phyloP scores from a whole-genome alignment of 2,329 filamentous ascomycete species.

The Chaetomium olivaceum region DNA sequence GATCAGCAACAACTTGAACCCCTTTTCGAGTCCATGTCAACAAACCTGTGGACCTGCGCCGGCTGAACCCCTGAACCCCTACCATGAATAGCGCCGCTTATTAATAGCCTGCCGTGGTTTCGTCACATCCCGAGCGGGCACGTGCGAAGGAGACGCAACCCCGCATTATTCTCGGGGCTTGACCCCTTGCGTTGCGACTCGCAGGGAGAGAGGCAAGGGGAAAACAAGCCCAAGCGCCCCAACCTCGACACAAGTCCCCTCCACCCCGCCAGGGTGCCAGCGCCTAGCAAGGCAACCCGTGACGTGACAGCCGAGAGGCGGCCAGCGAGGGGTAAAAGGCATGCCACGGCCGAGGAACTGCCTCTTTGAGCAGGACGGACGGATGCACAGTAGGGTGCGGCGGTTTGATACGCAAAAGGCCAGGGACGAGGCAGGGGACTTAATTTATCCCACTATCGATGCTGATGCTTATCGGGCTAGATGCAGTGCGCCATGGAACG shows the following conservation, averaged over 20 bases:
- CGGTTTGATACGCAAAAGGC: not conserved
- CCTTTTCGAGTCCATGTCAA: not conserved
- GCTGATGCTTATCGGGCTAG: not conserved
- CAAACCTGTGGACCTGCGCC: not conserved
- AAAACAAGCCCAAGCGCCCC: not conserved
- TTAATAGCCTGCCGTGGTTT: not conserved
- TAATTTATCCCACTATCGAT: not conserved
- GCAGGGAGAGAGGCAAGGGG: not conserved
- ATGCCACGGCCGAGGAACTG: not conserved
- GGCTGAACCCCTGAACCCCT: too few relatives aligned
- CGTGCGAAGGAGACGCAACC: slow-evolving; percentile 6
- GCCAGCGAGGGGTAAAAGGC: not conserved
- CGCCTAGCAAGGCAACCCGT: not conserved
- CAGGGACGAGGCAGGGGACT: not conserved
- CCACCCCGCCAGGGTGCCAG: not conserved
- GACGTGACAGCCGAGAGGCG: not conserved
- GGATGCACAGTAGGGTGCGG: not conserved
- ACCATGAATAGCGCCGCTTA: not conserved
- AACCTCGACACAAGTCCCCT: not conserved
- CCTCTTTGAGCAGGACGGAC: not conserved
- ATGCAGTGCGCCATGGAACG: slow-evolving; percentile 3
- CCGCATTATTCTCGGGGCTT: not conserved
- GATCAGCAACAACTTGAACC: too few relatives aligned
- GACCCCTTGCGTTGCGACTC: not conserved
- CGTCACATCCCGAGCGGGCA: slow-evolving; percentile 7